These are phyloP conservation scores for Geosmithia putterillii DNA, from an alignment of 2,329 filamentous ascomycete species.

Conservation along the genomic window DNA sequence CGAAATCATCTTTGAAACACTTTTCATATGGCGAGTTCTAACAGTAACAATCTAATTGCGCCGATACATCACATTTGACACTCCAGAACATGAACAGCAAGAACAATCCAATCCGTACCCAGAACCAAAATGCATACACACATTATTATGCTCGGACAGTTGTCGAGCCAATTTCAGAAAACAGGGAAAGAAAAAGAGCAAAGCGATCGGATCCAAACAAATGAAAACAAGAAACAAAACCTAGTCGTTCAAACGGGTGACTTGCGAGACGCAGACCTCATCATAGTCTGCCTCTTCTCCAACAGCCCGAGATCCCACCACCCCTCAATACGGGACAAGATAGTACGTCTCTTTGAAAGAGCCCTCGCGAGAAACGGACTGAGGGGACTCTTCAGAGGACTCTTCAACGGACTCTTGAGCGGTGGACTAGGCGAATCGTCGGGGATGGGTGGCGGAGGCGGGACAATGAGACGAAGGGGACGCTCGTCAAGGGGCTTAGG, in stretches of 20 bases:
- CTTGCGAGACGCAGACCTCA: neutral
- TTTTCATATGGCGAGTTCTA: too few species aligned
- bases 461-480: conserved; percentile 12
- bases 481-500: conserved; percentile 7
- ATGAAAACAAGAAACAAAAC: neutral
- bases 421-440: conserved; percentile 4
- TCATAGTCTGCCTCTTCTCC: conserved; percentile 26
- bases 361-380: conserved; percentile 13
- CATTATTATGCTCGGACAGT: too few species aligned
- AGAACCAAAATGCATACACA: too few species aligned
- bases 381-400: conserved; percentile 4
- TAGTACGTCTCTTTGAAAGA: conserved; percentile 29
- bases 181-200: neutral
- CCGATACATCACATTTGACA: too few species aligned
- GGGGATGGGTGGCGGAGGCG: conserved; percentile 11
- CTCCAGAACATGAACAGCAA: too few species aligned
- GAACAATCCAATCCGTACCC: too few species aligned
- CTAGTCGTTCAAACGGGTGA: neutral
- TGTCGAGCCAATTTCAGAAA: neutral
- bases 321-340: conserved; percentile 35
- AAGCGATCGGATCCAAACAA: neutral
- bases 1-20: too few species aligned
- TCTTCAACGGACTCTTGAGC: conserved; percentile 6
- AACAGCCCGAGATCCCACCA: conserved; percentile 43
- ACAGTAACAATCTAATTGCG: too few species aligned